Evolutionary conservation across 2,329 filamentous ascomycete species (phyloP).

Genomic region (Fusarium sp.): DNA sequence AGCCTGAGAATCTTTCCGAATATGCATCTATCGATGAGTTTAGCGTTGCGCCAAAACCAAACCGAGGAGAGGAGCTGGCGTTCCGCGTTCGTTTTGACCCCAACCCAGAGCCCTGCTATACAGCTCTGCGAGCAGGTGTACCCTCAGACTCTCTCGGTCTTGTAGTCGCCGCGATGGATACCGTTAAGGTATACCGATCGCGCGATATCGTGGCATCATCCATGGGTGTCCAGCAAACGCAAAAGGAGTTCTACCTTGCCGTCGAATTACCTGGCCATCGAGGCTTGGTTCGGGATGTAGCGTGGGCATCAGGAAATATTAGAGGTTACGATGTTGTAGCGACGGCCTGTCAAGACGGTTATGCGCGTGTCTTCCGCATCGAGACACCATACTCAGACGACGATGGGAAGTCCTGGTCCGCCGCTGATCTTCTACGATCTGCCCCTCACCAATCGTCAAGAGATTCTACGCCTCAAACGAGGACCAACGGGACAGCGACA

Average conservation of each 20-base stretch:
- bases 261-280: constrained; percentile 79
- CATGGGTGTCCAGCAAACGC: constrained; percentile 65
- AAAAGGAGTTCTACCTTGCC: constrained; percentile 86
- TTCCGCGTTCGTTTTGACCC: constrained; percentile 91
- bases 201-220: constrained; percentile 65
- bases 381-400: constrained; percentile 65
- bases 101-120: constrained; percentile 83
- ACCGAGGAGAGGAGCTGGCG: constrained; percentile 84
- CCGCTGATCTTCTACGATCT: constrained; percentile 56
- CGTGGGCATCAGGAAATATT: constrained; percentile 93
- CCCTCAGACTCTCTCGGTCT: constrained; percentile 81
- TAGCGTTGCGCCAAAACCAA: constrained; percentile 75
- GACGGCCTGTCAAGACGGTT: constrained; percentile 92
- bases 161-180: constrained; percentile 86
- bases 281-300: constrained; percentile 84
- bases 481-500: constrained; percentile 45
- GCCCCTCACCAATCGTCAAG: constrained; percentile 41
- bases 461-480: constrained; percentile 48
- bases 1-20: constrained; percentile 81
- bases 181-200: constrained; percentile 85
- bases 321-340: constrained; percentile 90
- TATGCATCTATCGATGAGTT: constrained; percentile 83
- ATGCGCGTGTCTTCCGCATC: constrained; percentile 87
- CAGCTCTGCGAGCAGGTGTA: constrained; percentile 82
- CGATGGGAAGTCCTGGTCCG: constrained; percentile 63